phyloP scores from a whole-genome alignment of 148 eudicot species.

The Rhododendron griersonianum region DNA sequence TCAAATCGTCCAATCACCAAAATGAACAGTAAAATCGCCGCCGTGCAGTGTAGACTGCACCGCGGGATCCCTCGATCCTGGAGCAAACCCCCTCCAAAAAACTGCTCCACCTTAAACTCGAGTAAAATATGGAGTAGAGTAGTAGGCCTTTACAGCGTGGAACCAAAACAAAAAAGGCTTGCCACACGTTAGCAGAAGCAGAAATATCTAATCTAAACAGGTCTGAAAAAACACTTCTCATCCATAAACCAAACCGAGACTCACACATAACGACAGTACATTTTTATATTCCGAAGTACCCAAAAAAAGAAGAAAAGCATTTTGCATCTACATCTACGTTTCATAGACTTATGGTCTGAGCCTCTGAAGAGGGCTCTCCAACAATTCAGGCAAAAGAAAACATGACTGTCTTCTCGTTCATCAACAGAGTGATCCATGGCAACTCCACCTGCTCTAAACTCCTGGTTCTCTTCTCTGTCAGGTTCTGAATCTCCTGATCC shows the following conservation, averaged over 20 bases:
- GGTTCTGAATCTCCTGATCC: conserved; percentile 23
- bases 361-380: neutral
- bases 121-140: too few species aligned
- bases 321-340: too few species aligned
- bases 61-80: too few species aligned
- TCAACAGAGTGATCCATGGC: conserved; percentile 33
- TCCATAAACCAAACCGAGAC: neutral
- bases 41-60: too few species aligned
- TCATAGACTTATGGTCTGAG: neutral
- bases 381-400: neutral
- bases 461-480: conserved; percentile 43
- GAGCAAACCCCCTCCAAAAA: too few species aligned
- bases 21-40: too few species aligned
- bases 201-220: neutral
- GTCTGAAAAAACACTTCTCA: too few species aligned
- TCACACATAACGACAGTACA: neutral
- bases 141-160: neutral
- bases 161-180: neutral
- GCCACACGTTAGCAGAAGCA: neutral
- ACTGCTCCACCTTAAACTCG: too few species aligned
- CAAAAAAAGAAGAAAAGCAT: too few species aligned
- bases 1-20: too few species aligned
- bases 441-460: conserved; percentile 39
- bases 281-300: too few species aligned
- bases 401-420: conserved; percentile 28